Evolutionary conservation across 169 alveolate genomes (phyloP).

Genomic region (Sarcocystis neurona): DNA sequence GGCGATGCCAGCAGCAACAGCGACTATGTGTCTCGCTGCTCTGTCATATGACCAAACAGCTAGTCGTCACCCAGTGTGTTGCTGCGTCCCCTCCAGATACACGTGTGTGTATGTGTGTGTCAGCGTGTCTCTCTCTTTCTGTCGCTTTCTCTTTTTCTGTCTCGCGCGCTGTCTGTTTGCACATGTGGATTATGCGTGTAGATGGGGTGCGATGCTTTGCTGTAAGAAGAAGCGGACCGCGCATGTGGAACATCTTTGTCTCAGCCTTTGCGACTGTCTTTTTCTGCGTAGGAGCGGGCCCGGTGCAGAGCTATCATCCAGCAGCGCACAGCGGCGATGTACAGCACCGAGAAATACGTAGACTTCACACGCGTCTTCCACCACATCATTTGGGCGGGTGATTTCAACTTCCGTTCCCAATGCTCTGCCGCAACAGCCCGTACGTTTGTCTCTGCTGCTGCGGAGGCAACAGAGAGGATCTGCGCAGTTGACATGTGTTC

Average conservation of each 20-base stretch:
- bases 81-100: not conserved
- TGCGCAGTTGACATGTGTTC: too few relatives aligned
- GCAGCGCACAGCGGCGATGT: constrained; percentile 70
- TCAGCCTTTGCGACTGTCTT: not conserved
- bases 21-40: too few relatives aligned
- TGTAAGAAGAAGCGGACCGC: not conserved
- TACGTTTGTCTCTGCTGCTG: not conserved
- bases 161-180: not conserved
- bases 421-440: constrained; percentile 56
- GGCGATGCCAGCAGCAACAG: too few relatives aligned
- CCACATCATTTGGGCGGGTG: constrained; percentile 87
- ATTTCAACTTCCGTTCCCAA: constrained; percentile 78
- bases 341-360: constrained; percentile 71
- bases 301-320: constrained; percentile 74
- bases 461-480: constrained; percentile 25
- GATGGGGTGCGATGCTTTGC: not conserved
- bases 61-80: not conserved
- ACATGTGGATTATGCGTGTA: not conserved
- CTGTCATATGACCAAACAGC: not conserved
- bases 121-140: not conserved
- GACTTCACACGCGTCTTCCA: constrained; percentile 80
- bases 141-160: not conserved
- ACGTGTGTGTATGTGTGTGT: not conserved
- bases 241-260: not conserved
- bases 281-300: constrained; percentile 63